Evolutionary conservation across 1,284 basidiomycete species (phyloP), one percentile per base, ranked within the genome.

Genomic region (Boletus semigastroideus): DNA sequence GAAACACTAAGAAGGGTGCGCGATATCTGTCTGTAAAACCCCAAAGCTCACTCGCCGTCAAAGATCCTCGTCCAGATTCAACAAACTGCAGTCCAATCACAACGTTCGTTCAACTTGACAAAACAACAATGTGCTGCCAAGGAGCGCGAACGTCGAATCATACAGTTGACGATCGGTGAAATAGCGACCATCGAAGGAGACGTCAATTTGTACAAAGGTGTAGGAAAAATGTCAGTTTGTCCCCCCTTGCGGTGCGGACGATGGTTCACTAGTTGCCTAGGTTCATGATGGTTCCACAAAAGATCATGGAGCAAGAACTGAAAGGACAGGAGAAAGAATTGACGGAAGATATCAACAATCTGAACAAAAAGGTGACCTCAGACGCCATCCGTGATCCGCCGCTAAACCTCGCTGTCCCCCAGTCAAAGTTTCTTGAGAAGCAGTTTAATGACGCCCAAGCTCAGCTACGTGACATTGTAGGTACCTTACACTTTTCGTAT

Each of bases 1-100:
- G 92, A 95, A 54, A 93, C 92, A 1, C 74, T 94, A 46, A 80
- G 87, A 69, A 94, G 90, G 82, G 92, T 92, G 57, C 36, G 51
- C 56, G 46, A 43, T 38, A 7, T 43, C 30, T 25, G 1, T 14
- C 40, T 12, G 27, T 25, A 11, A 16, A 27, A 20, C 43, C 41
- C 20, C n/a, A 37, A 31, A 4, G 25, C 57, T 66, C 20, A 58
- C 49, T 53, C 53, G 55, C 56, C 62, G 22, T 51, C 40, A 47
- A 71, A 95, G 93, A 94, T 96, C 68, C 74, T 96, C 49, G 73
- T 89, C 46, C 93, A 95, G 74, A 94, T 95, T 53, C 92, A 96
- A 69, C 83, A 87, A 72, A 86, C 90, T 22, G 90, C 90, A 12
- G 73, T 93, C 22, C 80, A 87, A 61, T 90, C 91, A 3, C 90